Evolutionary conservation across 305 asterid species (phyloP).

Genomic region (Monarda citriodora): DNA sequence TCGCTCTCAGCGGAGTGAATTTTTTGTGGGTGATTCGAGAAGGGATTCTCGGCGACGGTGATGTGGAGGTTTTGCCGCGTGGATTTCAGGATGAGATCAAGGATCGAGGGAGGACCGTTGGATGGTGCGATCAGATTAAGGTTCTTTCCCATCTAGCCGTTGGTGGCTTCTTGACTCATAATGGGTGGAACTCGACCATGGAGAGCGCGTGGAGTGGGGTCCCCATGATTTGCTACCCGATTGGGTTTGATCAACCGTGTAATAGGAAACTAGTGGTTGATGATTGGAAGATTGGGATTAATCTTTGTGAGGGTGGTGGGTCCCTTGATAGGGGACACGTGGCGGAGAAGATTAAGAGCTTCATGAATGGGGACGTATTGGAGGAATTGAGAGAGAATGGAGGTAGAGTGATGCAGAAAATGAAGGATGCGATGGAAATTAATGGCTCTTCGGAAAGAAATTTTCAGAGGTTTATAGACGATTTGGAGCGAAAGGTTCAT

Average conservation of each 20-base stretch:
- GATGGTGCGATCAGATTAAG: conserved; percentile 53
- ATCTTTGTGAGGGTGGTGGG: conserved; percentile 29
- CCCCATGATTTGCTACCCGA: conserved; percentile 60
- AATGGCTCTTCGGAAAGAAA: conserved; percentile 61
- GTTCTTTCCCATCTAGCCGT: conserved; percentile 45
- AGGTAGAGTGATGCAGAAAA: conserved; percentile 22
- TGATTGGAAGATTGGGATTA: conserved; percentile 61
- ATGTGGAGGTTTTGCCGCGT: conserved; percentile 23
- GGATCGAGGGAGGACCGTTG: conserved; percentile 42
- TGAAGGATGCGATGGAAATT: conserved; percentile 41
- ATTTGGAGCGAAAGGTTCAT: conserved; percentile 29
- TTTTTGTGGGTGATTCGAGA: conserved; percentile 64
- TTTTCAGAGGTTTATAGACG: conserved; percentile 38
- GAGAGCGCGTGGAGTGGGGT: conserved; percentile 60
- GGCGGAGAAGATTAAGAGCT: conserved; percentile 32
- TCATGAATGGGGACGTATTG: conserved; percentile 31
- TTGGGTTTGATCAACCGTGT: conserved; percentile 49
- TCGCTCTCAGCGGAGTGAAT: conserved; percentile 37
- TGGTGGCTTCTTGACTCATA: conserved; percentile 59
- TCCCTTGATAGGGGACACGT: conserved; percentile 33
- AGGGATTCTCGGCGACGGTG: conserved; percentile 31
- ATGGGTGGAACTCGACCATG: conserved; percentile 68
- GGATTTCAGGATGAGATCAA: conserved; percentile 27
- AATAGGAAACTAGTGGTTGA: conserved; percentile 60
- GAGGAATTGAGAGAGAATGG: conserved; percentile 31